Evolutionary conservation across 805 yeast genomes (phyloP).

Genomic region (Metschnikowia dekortorum): DNA sequence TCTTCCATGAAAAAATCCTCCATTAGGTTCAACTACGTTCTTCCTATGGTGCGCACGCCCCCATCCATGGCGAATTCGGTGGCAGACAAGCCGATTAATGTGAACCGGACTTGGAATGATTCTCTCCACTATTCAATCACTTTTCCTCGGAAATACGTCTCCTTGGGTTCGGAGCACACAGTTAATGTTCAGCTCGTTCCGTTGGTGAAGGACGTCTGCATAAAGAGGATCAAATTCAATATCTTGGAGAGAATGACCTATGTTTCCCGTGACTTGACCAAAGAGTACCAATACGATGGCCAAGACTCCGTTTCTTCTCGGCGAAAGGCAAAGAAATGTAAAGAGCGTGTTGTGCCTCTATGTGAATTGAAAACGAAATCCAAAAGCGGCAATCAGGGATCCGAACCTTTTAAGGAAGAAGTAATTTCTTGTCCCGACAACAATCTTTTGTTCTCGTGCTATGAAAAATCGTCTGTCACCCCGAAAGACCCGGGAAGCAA

Average conservation of each 20-base stretch:
- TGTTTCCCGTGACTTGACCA: conserved; percentile 50
- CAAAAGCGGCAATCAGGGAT: conserved; percentile 31
- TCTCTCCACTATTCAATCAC: conserved; percentile 66
- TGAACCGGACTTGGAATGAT: conserved; percentile 71
- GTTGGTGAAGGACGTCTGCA: conserved; percentile 52
- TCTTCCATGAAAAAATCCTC: conserved; percentile 31
- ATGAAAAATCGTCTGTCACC: conserved; percentile 25
- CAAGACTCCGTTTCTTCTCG: conserved; percentile 18
- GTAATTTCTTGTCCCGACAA: conserved; percentile 55
- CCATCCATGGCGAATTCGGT: conserved; percentile 55
- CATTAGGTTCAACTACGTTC: conserved; percentile 25
- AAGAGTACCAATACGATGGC: conserved; percentile 50
- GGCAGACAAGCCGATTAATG: conserved; percentile 70
- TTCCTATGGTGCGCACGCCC: conserved; percentile 52
- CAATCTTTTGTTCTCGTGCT: conserved; percentile 57
- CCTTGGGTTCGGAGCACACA: conserved; percentile 56
- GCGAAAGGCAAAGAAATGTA: conserved; percentile 4
- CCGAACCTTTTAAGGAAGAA: conserved; percentile 54
- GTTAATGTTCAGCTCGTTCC: conserved; percentile 67
- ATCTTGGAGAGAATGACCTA: conserved; percentile 64
- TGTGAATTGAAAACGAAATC: conserved; percentile 59
- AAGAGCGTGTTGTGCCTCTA: conserved; percentile 54
- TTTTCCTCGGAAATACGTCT: conserved; percentile 64
- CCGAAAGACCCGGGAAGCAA: neutral
- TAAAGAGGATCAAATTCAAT: conserved; percentile 63